These are phyloP conservation scores for Cystoderma amianthinum DNA, from an alignment of 768 basidiomycete species.

Conservation along the genomic window DNA sequence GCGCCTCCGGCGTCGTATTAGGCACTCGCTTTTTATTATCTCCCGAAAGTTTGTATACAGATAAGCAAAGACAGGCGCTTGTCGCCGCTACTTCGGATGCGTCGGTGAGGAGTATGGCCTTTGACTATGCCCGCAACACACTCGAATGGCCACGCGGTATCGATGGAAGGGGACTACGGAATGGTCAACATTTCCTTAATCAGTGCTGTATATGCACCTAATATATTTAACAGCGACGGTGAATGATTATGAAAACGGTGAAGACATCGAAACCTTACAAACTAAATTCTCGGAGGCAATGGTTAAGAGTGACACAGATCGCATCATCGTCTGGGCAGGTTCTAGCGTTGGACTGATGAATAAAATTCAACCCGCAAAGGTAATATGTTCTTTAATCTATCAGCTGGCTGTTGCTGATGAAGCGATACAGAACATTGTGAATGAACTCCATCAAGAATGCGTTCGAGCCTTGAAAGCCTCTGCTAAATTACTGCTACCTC, in stretches of 20 bases:
- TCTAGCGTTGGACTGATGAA: constrained; percentile 54
- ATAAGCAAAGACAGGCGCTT: constrained; percentile 46
- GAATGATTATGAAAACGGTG: constrained; percentile 45
- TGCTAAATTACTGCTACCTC: too few relatives aligned
- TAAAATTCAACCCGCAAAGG: constrained; percentile 31
- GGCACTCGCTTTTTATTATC: constrained; percentile 76
- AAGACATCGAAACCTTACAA: constrained; percentile 32
- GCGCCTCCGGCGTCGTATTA: constrained; percentile 59
- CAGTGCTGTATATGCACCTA: constrained; percentile 2
- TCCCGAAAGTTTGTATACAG: constrained; percentile 54
- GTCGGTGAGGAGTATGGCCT: constrained; percentile 56
- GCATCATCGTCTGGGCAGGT: constrained; percentile 65
- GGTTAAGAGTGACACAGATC: constrained; percentile 35
- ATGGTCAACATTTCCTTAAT: constrained; percentile 24
- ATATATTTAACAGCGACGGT: constrained; percentile 42
- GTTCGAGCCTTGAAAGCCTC: constrained; percentile 22
- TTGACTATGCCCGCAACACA: constrained; percentile 50
- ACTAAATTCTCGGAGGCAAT: constrained; percentile 38
- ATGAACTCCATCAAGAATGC: constrained; percentile 44
- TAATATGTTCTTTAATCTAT: constrained; percentile 8
- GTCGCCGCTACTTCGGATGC: constrained; percentile 32
- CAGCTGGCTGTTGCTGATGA: neutral
- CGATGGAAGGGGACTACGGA: constrained; percentile 56
- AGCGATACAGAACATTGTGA: constrained; percentile 41
- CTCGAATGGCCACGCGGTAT: constrained; percentile 54